These are phyloP conservation scores for Geosmithia flava DNA, from an alignment of 2,329 filamentous ascomycete genomes.

Conservation along the genomic window DNA sequence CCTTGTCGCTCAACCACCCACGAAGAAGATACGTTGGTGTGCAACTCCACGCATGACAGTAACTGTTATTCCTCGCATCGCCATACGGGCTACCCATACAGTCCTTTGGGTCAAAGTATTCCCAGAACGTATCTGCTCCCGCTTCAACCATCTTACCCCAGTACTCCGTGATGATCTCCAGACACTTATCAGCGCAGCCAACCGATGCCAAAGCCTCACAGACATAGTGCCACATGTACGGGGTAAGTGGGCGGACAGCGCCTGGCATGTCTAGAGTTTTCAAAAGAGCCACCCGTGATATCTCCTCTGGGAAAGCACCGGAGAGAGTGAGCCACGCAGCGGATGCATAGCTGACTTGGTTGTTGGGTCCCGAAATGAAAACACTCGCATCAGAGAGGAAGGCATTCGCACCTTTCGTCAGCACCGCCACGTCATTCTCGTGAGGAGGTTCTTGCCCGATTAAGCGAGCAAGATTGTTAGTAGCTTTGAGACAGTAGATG, in stretches of 20 bases:
- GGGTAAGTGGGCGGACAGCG: conserved; percentile 15
- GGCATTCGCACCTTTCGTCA: conserved; percentile 8
- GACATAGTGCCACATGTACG: conserved; percentile 17
- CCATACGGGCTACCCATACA: conserved; percentile 15
- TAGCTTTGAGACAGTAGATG: conserved; percentile 13
- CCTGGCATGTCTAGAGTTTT: conserved; percentile 10
- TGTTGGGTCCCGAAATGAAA: conserved; percentile 13
- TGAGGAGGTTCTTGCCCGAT: conserved; percentile 10
- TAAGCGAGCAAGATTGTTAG: conserved; percentile 13
- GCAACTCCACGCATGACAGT: conserved; percentile 20
- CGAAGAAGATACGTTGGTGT: conserved; percentile 15
- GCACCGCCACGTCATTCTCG: conserved; percentile 6
- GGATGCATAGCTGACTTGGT: conserved; percentile 15
- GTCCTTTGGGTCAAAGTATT: conserved; percentile 14
- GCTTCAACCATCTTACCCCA: conserved; percentile 18
- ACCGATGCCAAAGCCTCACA: conserved; percentile 13
- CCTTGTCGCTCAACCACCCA: conserved; percentile 2
- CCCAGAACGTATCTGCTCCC: conserved; percentile 20
- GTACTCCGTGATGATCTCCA: conserved; percentile 16
- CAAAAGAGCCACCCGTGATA: conserved; percentile 9
- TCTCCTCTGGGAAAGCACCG: conserved; percentile 8
- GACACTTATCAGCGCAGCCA: conserved; percentile 11
- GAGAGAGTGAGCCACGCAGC: conserved; percentile 18
- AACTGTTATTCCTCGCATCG: conserved; percentile 17
- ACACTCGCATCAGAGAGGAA: conserved; percentile 9